Percentiles rank a stretch among this genome's conserved stretches.
Evolutionary conservation across 306 rosid genomes (phyloP).

Genomic region (Rubus parviflorus): DNA sequence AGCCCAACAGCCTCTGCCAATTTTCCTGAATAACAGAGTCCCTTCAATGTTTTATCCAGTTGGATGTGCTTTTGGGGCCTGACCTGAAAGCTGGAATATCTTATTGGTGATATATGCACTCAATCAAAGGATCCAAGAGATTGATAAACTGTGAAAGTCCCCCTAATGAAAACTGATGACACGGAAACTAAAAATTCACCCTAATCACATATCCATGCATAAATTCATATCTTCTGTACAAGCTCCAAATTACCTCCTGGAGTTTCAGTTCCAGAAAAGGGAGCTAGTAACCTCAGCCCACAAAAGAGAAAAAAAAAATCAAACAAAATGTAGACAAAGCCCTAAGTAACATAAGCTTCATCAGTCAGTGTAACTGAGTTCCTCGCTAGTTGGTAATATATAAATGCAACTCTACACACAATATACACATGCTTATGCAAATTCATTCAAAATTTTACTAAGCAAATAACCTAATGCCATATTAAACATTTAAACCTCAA

Average conservation of each 20-base stretch:
- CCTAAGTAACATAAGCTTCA: slow-evolving; percentile 1
- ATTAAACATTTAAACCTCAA: background rate
- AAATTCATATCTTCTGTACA: background rate
- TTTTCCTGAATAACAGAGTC: slow-evolving; percentile 63
- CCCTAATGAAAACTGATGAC: slow-evolving; percentile 3
- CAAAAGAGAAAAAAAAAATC: no score
- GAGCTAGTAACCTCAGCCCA: background rate
- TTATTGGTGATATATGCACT: slow-evolving; percentile 37
- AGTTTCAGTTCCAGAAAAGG: background rate
- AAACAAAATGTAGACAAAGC: background rate
- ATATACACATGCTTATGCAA: background rate
- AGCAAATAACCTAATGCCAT: background rate
- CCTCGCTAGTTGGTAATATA: background rate
- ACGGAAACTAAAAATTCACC: slow-evolving; percentile 6
- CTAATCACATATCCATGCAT: background rate
- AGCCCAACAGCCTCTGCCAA: slow-evolving; percentile 55
- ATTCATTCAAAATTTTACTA: background rate
- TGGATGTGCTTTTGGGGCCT: slow-evolving; percentile 31
- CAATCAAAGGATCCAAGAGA: slow-evolving; percentile 27
- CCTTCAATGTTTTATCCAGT: slow-evolving; percentile 49
- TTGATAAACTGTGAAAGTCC: slow-evolving; percentile 16
- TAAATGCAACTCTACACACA: background rate
- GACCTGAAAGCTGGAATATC: slow-evolving; percentile 82
- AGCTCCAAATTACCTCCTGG: background rate
- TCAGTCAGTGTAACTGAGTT: background rate